A percentile compares a stretch with the other conserved stretches of the same genome.
phyloP scores from a whole-genome alignment of 2,329 filamentous ascomycete species.

The Colletotrichum nymphaeae region DNA sequence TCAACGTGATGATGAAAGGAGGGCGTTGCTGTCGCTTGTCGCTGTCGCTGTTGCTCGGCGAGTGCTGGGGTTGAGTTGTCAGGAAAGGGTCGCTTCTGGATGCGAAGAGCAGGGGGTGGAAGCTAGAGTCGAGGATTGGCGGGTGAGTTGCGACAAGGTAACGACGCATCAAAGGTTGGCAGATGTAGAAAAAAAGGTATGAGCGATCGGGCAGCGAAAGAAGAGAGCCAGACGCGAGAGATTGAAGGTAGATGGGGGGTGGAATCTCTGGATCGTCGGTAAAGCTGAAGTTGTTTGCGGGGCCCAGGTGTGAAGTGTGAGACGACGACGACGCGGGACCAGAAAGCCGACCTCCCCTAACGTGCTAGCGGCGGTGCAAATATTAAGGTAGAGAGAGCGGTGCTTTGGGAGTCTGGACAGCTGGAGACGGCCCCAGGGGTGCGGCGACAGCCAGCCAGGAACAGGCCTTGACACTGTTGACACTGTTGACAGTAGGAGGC shows the following conservation, averaged over 20 bases:
- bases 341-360: slow-evolving; percentile 35
- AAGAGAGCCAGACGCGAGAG: slow-evolving; percentile 26
- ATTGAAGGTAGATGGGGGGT: slow-evolving; percentile 18
- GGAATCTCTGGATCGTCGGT: slow-evolving; percentile 34
- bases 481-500: background rate
- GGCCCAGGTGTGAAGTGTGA: slow-evolving; percentile 37
- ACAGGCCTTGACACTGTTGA: slow-evolving; percentile 25
- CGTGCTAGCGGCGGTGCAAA: slow-evolving; percentile 35
- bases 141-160: slow-evolving; percentile 20
- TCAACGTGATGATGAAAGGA: slow-evolving; percentile 31
- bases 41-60: slow-evolving; percentile 19
- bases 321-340: slow-evolving; percentile 37
- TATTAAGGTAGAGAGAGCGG: slow-evolving; percentile 23
- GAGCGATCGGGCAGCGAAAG: slow-evolving; percentile 25
- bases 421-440: slow-evolving; percentile 33
- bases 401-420: slow-evolving; percentile 8
- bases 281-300: slow-evolving; percentile 38
- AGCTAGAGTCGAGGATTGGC: slow-evolving; percentile 22
- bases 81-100: slow-evolving; percentile 31
- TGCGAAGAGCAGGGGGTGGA: slow-evolving; percentile 20
- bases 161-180: slow-evolving; percentile 28
- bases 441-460: slow-evolving; percentile 30
- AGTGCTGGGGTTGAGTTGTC: slow-evolving; percentile 25
- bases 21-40: background rate
- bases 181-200: background rate